Base-by-base conservation (phyloP, 176 grass and related monocot species). In the Oryza meyeriana region DNA sequence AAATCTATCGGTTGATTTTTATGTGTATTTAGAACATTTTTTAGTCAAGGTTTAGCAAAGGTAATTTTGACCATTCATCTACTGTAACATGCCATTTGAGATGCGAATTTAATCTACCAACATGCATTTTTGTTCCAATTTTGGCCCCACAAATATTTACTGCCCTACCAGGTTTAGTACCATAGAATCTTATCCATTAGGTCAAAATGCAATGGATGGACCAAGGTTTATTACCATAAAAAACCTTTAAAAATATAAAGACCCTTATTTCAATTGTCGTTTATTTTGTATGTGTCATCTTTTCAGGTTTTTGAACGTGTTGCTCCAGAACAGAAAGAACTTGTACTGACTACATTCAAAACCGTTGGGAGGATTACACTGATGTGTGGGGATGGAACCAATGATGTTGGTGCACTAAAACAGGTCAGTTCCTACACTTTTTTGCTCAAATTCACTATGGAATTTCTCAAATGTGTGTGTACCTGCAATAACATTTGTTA, bases 361-460 rank as follows among this genome's bases (percentile, higher is more conserved):
- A 90, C 83, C 18, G 96, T 99, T 85, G 93, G 93, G 85, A 95
- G 96, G 76, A 74, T 99, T 83, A 99, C 96, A 73, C 66, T 99
- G 64, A 99, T 99, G 96, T 99, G 96, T 84, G 96, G 96, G 88
- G 96, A 99, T 78, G 96, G 96, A 84, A 99, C 96, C 13, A 99
- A 95, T 83, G 96, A 99, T 91, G 96, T 99, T 80, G 96, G 96
- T 71, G 96, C 96, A 77, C 86, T 99, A 66, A 99, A 99, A 82
- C 96, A 99, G 91, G 96, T 93, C 69, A 85, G 40, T 69, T 27
- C 38, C 41, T 71, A 71, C 36, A 50, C 3, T 62, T 78, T 69
- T 74, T 79, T 10, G 40, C n/a, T 84, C 27, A 66, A 45, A 24
- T 76, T 82, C 48, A 66, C 44, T 25, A 50, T 6, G 20, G 44